phyloP scores from a whole-genome alignment of 495 filamentous ascomycete species.

The Letharia lupina region DNA sequence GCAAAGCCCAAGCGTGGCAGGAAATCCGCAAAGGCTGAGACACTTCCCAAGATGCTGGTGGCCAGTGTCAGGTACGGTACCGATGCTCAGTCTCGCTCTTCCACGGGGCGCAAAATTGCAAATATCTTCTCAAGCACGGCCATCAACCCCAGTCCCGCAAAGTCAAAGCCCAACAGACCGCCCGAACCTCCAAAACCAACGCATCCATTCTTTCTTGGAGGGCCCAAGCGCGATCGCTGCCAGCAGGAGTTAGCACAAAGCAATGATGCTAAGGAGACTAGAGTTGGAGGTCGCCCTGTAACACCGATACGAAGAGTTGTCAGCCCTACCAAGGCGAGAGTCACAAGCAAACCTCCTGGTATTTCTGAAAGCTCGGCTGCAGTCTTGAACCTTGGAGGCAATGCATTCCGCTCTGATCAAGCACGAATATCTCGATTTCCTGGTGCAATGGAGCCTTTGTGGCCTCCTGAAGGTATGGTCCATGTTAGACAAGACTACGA shows the following conservation, averaged over 20 bases:
- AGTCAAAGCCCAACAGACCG: constrained; percentile 22
- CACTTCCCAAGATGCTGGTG: constrained; percentile 27
- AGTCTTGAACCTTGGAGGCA: neutral
- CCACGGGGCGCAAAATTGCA: constrained; percentile 42
- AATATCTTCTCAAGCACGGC: constrained; percentile 37
- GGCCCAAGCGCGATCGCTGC: neutral
- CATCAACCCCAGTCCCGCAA: constrained; percentile 15
- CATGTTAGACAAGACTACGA: constrained; percentile 41
- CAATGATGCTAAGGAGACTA: neutral
- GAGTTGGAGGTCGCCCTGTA: neutral
- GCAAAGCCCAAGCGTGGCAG: constrained; percentile 28
- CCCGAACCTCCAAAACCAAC: constrained; percentile 48
- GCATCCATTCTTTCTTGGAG: constrained; percentile 70
- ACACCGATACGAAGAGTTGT: neutral
- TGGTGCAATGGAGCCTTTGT: constrained; percentile 53
- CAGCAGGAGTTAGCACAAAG: neutral
- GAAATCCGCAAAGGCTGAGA: constrained; percentile 23
- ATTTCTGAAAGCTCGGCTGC: constrained; percentile 7
- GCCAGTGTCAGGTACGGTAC: constrained; percentile 41
- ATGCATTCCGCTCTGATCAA: constrained; percentile 15
- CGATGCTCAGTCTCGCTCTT: constrained; percentile 20
- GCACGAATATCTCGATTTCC: constrained; percentile 39
- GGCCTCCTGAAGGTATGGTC: constrained; percentile 58
- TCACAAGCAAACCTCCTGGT: constrained; percentile 20
- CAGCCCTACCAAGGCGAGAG: constrained; percentile 21